Evolutionary conservation across 352 stramenopile species (phyloP), one percentile per base, ranked within the genome.

Genomic region (Phytopythium aichiense): DNA sequence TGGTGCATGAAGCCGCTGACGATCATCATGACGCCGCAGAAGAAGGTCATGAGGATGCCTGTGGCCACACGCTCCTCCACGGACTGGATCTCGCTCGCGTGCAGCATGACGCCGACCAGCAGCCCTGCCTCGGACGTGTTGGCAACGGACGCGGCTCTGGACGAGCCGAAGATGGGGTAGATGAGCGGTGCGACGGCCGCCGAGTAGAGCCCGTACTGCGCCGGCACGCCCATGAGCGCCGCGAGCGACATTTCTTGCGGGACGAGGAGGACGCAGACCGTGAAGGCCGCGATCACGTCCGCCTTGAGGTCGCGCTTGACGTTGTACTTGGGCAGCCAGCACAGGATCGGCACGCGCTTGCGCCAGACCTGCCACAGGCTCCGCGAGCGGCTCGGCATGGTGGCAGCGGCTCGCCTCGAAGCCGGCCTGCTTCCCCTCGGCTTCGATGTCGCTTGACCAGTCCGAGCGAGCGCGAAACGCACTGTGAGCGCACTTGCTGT

Each of bases 221-320:
- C 69, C 5, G 80, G 80, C 16, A 92, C 83, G 30, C 75, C 77
- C 83, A 96, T 96, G 13, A 98, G 74, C 57, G 94, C 87, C 18
- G 88, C 90, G 55, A 98, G 93, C 40, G 77, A 91, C 76, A 98
- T 96, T 28, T 91, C 86, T 60, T 97, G 91, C 22, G 92, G 94
- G 58, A 98, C 82, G 33, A 96, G 72, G 89, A 98, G 98, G 28
- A 98, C 79, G 18, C 87, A 88, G 37, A 92, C 84, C 3, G 84
- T 91, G 66, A 90, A 71, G 31, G 79, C 84, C 0, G 84, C 75
- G 22, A 90, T 79, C 23, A 89, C 1, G 62, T 90, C 84, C 51
- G 74, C 83, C 66, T 89, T 87, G 42, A 92, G 65, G 52, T 91
- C 80, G 33, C 77, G 76, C 0, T 62, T 63, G 4, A 89, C 11